Conservation (phyloP, 2,329 filamentous ascomycete genomes). For the Clarireedia sp. region DNA sequence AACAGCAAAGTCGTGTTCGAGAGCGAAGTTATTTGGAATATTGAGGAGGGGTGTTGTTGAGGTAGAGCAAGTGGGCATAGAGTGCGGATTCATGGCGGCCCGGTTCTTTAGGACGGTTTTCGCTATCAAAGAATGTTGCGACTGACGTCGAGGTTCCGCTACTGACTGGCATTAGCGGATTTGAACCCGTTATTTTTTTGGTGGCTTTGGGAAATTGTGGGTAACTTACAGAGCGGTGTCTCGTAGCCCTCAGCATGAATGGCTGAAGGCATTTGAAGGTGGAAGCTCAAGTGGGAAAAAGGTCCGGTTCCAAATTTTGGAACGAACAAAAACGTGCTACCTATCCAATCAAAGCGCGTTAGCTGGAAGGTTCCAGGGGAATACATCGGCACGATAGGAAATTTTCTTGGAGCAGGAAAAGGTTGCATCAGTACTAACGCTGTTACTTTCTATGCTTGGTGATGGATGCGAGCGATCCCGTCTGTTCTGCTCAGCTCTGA, state of each 20-base stretch:
- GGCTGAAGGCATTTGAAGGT: slow-evolving; percentile 10
- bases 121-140: slow-evolving; percentile 6
- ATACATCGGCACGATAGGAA: background rate
- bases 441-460: background rate
- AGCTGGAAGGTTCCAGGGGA: background rate
- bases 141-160: slow-evolving; percentile 10
- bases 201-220: slow-evolving; percentile 2
- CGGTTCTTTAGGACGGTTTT: slow-evolving; percentile 7
- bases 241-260: slow-evolving; percentile 6
- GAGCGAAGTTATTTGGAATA: background rate
- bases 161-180: slow-evolving; percentile 2
- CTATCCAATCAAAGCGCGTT: background rate
- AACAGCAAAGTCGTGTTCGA: slow-evolving; percentile 6
- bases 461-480: background rate
- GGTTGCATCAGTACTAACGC: background rate
- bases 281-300: background rate
- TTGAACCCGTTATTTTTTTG: background rate
- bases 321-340: background rate
- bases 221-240: slow-evolving; percentile 6
- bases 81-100: background rate
- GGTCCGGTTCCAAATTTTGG: background rate
- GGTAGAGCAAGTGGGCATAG: background rate
- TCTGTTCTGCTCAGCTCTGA: background rate
- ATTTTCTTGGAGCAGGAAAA: background rate
- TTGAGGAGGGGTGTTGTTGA: slow-evolving; percentile 3